Conservation (phyloP, 495 filamentous ascomycete species). For the Rostrohypoxylon terebratum region DNA sequence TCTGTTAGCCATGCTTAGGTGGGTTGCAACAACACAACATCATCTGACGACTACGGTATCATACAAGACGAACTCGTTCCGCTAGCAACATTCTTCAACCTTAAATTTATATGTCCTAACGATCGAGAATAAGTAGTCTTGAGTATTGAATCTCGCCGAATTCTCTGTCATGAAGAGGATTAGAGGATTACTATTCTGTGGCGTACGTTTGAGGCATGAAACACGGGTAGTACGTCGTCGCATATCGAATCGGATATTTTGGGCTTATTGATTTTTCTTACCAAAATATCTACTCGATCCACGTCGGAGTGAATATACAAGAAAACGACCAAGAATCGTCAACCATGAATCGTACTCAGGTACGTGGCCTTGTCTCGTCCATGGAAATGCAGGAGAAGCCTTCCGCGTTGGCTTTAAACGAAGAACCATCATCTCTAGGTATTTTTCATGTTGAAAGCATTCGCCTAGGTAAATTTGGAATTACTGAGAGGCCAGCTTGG, state of each 20-base stretch:
- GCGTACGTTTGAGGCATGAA: slow-evolving; percentile 1
- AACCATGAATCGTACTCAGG: neutral
- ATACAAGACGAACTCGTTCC: neutral
- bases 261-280: neutral
- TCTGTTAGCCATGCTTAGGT: neutral
- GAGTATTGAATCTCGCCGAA: neutral
- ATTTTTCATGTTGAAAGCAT: neutral
- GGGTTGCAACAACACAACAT: slow-evolving; percentile 9
- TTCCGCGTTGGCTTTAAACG: neutral
- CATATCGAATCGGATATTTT: neutral
- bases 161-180: neutral
- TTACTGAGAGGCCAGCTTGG: neutral
- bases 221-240: neutral
- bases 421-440: neutral
- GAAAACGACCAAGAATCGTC: neutral
- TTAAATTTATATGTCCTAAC: neutral
- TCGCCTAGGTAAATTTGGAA: neutral
- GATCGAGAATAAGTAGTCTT: neutral
- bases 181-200: neutral
- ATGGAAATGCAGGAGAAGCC: neutral
- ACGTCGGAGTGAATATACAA: neutral
- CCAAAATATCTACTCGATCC: neutral
- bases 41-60: neutral
- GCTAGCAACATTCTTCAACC: neutral
- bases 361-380: neutral